phyloP scores from a whole-genome alignment of 371 early-diverging fungal species.

The Syncephalis plumigaleata region DNA sequence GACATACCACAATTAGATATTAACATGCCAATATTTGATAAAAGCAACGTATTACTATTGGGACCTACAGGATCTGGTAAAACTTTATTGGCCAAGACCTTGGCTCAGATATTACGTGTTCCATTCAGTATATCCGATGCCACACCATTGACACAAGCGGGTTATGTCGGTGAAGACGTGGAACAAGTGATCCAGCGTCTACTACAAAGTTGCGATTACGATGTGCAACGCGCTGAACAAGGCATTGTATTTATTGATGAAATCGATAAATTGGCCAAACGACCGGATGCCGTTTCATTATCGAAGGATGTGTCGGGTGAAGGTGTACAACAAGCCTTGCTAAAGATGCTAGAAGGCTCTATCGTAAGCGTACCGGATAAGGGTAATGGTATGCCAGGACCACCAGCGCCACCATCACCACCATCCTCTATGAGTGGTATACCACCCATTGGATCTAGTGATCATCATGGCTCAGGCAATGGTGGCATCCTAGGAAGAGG shows the following conservation, averaged over 20 bases:
- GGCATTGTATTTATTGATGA: conserved; percentile 92
- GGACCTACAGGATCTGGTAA: conserved; percentile 81
- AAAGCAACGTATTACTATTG: conserved; percentile 72
- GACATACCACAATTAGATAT: not conserved
- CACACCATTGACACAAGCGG: conserved; percentile 82
- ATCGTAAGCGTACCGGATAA: conserved; percentile 73
- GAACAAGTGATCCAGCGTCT: conserved; percentile 72
- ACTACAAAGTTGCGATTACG: conserved; percentile 73
- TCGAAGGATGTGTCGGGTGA: conserved; percentile 89
- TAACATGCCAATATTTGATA: conserved; percentile 45
- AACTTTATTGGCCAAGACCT: conserved; percentile 66
- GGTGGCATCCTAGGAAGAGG: conserved; percentile 9
- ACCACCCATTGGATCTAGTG: conserved; percentile 3
- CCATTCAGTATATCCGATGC: conserved; percentile 90
- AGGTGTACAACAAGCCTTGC: conserved; percentile 78
- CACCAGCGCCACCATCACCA: too few species aligned
- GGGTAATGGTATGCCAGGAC: conserved; percentile 20
- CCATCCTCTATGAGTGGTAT: too few species aligned
- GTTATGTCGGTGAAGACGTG: conserved; percentile 90
- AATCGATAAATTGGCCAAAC: conserved; percentile 73
- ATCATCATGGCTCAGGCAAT: conserved; percentile 13
- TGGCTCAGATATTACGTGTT: conserved; percentile 71
- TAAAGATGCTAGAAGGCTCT: conserved; percentile 82
- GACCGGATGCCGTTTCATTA: conserved; percentile 51
- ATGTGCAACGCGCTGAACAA: conserved; percentile 66